Conservation (phyloP, 129 eudicot species). For the Pulicaria dysenterica region DNA sequence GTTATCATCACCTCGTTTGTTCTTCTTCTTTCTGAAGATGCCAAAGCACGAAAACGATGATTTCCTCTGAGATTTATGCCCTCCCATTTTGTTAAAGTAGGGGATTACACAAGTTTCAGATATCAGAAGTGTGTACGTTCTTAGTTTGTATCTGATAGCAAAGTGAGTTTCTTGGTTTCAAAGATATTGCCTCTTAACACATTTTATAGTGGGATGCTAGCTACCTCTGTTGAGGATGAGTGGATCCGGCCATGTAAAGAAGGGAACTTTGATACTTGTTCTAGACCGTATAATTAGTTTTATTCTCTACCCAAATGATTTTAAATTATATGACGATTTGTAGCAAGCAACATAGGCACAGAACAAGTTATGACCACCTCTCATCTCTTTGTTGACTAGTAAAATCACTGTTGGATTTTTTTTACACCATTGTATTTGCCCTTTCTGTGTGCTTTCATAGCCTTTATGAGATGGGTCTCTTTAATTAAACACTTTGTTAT, state of each 20-base stretch:
- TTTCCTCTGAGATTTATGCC: constrained; percentile 23
- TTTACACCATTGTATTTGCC: constrained; percentile 10
- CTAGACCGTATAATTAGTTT: background rate
- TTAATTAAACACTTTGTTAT: background rate
- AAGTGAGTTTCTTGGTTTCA: constrained; percentile 19
- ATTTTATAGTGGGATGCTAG: constrained; percentile 16
- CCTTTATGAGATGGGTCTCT: background rate
- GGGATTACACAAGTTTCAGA: background rate
- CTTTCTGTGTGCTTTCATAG: background rate
- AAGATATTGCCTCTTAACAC: background rate
- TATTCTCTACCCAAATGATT: background rate
- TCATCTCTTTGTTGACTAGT: constrained; percentile 23
- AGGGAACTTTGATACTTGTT: constrained; percentile 14
- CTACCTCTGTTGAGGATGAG: background rate
- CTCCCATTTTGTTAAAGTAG: constrained; percentile 3
- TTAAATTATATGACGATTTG: constrained; percentile 2
- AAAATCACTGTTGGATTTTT: constrained; percentile 13
- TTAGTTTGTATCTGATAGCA: background rate
- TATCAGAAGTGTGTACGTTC: background rate
- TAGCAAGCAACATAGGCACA: constrained; percentile 23
- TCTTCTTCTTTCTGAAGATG: constrained; percentile 22
- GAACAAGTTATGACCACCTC: constrained; percentile 30
- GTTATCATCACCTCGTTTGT: background rate
- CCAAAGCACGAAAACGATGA: constrained; percentile 20
- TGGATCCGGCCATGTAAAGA: constrained; percentile 4